Conservation (phyloP, 164 flowering plant species). For the Chimonanthus praecox region DNA sequence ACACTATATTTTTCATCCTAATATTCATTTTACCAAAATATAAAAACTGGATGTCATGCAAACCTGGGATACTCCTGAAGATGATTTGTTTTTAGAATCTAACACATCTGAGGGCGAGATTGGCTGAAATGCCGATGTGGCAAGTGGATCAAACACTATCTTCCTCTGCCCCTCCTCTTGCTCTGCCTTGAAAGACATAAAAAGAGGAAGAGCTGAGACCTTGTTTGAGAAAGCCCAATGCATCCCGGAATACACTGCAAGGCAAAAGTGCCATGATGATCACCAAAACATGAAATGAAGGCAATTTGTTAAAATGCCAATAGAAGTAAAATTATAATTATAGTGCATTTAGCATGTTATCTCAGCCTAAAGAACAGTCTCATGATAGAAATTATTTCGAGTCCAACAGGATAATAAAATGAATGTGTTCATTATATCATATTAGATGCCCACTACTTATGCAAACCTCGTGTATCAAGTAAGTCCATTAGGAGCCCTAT, state of each 20-base stretch:
- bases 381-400: neutral
- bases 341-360: neutral
- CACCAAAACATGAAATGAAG: neutral
- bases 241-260: constrained; percentile 32
- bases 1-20: no score
- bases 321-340: no score
- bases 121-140: constrained; percentile 30
- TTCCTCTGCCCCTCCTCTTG: constrained; percentile 43
- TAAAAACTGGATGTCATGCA: neutral
- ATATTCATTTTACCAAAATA: neutral
- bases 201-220: constrained; percentile 41
- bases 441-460: no score
- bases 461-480: no score
- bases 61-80: constrained; percentile 36
- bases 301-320: neutral
- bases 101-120: constrained; percentile 25
- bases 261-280: neutral
- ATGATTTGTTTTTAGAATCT: constrained; percentile 20
- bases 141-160: constrained; percentile 25
- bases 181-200: constrained; percentile 33
- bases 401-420: neutral
- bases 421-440: no score
- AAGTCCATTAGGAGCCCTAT: no score
- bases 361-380: neutral
- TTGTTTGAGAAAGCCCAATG: constrained; percentile 54